Percentiles rank a stretch among this genome's conserved stretches.
These are phyloP conservation scores for Claviceps capensis DNA, from an alignment of 2,329 filamentous ascomycete species.

Conservation along the genomic window DNA sequence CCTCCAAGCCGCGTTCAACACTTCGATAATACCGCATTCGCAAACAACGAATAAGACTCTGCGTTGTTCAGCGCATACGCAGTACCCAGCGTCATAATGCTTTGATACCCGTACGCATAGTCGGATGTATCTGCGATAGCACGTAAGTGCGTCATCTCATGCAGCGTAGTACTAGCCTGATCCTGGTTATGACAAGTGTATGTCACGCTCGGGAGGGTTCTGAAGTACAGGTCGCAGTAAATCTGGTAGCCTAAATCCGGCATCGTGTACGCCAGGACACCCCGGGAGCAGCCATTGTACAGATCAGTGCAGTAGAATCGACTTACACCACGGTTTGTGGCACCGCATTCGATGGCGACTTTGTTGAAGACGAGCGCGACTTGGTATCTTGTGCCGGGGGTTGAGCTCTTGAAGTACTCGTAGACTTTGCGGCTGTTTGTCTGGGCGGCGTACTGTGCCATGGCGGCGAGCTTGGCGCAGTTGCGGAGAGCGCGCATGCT, in stretches of 20 bases:
- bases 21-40: slow-evolving; percentile 24
- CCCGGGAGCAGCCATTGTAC: slow-evolving; percentile 33
- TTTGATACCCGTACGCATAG: slow-evolving; percentile 39
- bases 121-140: slow-evolving; percentile 45
- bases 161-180: slow-evolving; percentile 49
- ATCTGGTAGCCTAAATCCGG: slow-evolving; percentile 40
- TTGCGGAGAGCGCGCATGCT: slow-evolving; percentile 38
- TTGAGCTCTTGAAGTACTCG: slow-evolving; percentile 52
- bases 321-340: slow-evolving; percentile 28
- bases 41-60: slow-evolving; percentile 38
- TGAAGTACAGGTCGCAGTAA: slow-evolving; percentile 50
- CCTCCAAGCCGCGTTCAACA: slow-evolving; percentile 17
- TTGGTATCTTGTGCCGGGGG: slow-evolving; percentile 26
- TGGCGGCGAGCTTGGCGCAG: slow-evolving; percentile 37
- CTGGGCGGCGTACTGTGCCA: slow-evolving; percentile 36
- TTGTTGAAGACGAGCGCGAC: slow-evolving; percentile 37
- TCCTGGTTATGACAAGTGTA: slow-evolving; percentile 48
- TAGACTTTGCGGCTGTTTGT: slow-evolving; percentile 36
- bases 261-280: slow-evolving; percentile 48
- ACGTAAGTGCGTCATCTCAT: slow-evolving; percentile 52
- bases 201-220: slow-evolving; percentile 31
- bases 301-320: slow-evolving; percentile 46
- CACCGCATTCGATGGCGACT: slow-evolving; percentile 42
- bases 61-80: slow-evolving; percentile 46
- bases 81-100: slow-evolving; percentile 32